Evolutionary conservation across 2,329 filamentous ascomycete genomes (phyloP).

Genomic region (Fusarium chuoi): DNA sequence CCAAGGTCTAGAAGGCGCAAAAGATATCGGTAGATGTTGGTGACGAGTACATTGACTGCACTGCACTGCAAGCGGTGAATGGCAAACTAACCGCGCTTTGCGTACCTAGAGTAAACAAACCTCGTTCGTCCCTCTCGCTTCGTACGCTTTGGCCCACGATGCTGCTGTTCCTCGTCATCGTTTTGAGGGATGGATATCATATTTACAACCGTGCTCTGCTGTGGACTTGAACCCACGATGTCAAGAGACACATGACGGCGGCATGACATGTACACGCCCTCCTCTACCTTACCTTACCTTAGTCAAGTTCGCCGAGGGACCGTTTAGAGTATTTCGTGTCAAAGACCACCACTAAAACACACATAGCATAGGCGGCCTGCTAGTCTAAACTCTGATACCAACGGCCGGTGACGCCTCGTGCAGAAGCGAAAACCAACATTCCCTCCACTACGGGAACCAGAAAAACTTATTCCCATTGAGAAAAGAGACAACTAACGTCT

Average conservation of each 20-base stretch:
- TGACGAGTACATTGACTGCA: neutral
- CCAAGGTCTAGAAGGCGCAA: neutral
- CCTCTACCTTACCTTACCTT: neutral
- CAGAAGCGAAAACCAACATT: neutral
- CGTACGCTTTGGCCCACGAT: slow-evolving; percentile 9
- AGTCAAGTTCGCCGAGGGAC: neutral
- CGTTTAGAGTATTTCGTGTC: slow-evolving; percentile 8
- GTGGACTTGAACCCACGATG: neutral
- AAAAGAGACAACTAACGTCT: slow-evolving; percentile 37
- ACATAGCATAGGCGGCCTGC: neutral
- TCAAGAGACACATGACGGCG: neutral
- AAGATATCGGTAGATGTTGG: slow-evolving; percentile 2
- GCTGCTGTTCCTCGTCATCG: neutral
- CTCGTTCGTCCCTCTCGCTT: neutral
- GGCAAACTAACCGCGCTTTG: slow-evolving; percentile 29
- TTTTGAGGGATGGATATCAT: neutral
- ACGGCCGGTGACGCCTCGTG: neutral
- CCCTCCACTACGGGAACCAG: neutral
- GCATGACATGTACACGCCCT: slow-evolving; percentile 2
- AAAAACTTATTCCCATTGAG: neutral
- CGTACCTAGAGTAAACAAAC: neutral
- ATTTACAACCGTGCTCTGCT: neutral
- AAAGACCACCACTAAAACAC: neutral
- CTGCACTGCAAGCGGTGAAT: neutral
- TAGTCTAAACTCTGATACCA: slow-evolving; percentile 22